phyloP scores from a whole-genome alignment of 257 asterid species.

The Ilex aquifolium region DNA sequence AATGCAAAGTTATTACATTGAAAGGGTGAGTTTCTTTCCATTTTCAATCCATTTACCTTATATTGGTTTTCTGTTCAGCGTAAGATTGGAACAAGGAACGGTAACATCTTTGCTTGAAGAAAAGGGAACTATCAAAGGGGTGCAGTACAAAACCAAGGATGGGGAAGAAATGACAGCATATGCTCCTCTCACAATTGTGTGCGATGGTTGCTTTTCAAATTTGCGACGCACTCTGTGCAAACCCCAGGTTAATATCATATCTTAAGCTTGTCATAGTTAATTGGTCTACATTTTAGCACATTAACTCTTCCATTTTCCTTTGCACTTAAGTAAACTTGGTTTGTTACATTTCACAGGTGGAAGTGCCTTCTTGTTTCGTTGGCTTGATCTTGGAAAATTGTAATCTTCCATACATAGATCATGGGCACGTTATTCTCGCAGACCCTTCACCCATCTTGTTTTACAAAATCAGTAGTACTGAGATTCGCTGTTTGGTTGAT shows the following conservation, averaged over 20 bases:
- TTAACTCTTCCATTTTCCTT: neutral
- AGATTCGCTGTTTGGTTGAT: slow-evolving; percentile 58
- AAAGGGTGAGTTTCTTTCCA: neutral
- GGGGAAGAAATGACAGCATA: slow-evolving; percentile 44
- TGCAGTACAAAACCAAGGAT: slow-evolving; percentile 60
- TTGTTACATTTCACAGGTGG: slow-evolving; percentile 35
- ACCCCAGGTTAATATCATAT: slow-evolving; percentile 43
- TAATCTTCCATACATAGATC: slow-evolving; percentile 47
- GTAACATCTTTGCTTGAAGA: slow-evolving; percentile 73
- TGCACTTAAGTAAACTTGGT: neutral
- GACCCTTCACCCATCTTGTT: slow-evolving; percentile 58
- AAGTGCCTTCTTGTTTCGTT: slow-evolving; percentile 44
- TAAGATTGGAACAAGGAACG: slow-evolving; percentile 70
- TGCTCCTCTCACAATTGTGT: slow-evolving; percentile 82
- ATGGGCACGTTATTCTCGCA: slow-evolving; percentile 48
- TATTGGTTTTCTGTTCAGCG: slow-evolving; percentile 35
- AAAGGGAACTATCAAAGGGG: slow-evolving; percentile 59
- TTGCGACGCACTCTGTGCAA: slow-evolving; percentile 71
- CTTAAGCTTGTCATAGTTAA: neutral
- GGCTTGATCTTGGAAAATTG: slow-evolving; percentile 53
- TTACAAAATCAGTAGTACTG: slow-evolving; percentile 58
- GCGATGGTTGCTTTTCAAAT: slow-evolving; percentile 86
- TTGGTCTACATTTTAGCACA: neutral
- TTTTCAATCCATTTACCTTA: too few relatives aligned
- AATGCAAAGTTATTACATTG: too few relatives aligned